Base-by-base conservation (phyloP, 2,329 filamentous ascomycete species). In the Penicillium sp. region DNA sequence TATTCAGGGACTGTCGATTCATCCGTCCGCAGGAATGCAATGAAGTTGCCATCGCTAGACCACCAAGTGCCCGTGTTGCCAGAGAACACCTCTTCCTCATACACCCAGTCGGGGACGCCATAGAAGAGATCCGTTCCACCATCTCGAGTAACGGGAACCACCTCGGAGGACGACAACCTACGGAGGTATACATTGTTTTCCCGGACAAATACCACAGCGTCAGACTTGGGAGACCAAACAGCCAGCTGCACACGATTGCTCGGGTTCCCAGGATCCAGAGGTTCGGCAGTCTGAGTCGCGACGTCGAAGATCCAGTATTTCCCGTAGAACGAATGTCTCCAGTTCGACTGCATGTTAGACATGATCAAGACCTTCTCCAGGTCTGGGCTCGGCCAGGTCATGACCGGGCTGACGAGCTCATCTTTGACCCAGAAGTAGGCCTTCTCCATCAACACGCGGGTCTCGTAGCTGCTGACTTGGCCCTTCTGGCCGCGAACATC, bases 91-190 rank as follows among this genome's bases (percentile, higher is more conserved):
- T 94, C 88, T 56, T 85, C 81, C 60, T 94, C 87, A 57, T 94
- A 95, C 0, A 97, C 93, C 93, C 93, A 98, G 64, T 98, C 94
- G 0, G 93, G 93, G 14, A 96, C 81, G 13, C 93, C 93, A 57
- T 98, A 96, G 67, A 98, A 98, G 44, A 93, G 80, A 54, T 97
- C 82, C 0, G 81, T 74, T 0, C 91, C 87, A 9, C 94, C 93
- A 60, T 98, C 91, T 38, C 74, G 80, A 1, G 93, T 97, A 54
- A 98, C 84, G 47, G 84, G 80, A 4, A 77, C 74, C 4, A 87
- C 77, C 11, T 76, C 68, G 14, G 79, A 70, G 3, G 76, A 78
- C 9, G 75, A 69, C 19, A 87, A 56, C 37, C 80, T 81, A 36
- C 93, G 83, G 30, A 97, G 70, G 60, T 81, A 97, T 56, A 98